phyloP scores from a whole-genome alignment of 1,284 basidiomycete genomes.

The Naganishia cerealis region DNA sequence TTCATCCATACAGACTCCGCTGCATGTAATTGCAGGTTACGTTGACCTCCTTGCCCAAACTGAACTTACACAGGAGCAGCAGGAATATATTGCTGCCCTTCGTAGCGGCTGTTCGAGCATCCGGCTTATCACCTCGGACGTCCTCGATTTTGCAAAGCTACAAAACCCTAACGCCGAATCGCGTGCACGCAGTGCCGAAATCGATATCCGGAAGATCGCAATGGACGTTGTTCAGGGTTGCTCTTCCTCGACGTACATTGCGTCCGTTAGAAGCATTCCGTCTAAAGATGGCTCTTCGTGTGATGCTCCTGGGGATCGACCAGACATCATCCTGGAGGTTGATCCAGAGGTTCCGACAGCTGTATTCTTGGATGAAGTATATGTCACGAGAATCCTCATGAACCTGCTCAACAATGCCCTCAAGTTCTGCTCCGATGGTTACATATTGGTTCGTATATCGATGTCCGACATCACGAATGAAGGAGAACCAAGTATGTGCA shows the following conservation, averaged over 20 bases:
- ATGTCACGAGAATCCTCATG: constrained; percentile 37
- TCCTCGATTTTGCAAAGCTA: constrained; percentile 38
- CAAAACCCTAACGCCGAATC: constrained; percentile 22
- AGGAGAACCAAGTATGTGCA: constrained; percentile 25
- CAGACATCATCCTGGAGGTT: constrained; percentile 37
- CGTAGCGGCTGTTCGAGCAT: constrained; percentile 37
- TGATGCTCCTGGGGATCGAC: constrained; percentile 23
- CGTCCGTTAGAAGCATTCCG: constrained; percentile 30
- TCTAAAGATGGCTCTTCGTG: constrained; percentile 15
- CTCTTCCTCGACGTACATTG: constrained; percentile 25
- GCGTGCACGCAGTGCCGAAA: constrained; percentile 19
- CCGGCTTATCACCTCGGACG: constrained; percentile 38
- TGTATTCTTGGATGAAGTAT: constrained; percentile 36
- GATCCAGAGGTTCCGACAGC: constrained; percentile 34
- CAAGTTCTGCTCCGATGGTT: constrained; percentile 38
- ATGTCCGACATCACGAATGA: constrained; percentile 25
- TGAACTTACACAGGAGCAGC: constrained; percentile 36
- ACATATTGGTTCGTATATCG: constrained; percentile 33
- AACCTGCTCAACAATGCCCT: constrained; percentile 39
- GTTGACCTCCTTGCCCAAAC: constrained; percentile 36
- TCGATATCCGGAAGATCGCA: constrained; percentile 28
- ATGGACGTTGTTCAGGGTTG: constrained; percentile 20
- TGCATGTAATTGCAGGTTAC: constrained; percentile 38
- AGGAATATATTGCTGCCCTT: constrained; percentile 34
- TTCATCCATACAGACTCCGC: constrained; percentile 32